phyloP scores from a whole-genome alignment of 805 yeast genomes.

The Teunomyces aglyptinius region DNA sequence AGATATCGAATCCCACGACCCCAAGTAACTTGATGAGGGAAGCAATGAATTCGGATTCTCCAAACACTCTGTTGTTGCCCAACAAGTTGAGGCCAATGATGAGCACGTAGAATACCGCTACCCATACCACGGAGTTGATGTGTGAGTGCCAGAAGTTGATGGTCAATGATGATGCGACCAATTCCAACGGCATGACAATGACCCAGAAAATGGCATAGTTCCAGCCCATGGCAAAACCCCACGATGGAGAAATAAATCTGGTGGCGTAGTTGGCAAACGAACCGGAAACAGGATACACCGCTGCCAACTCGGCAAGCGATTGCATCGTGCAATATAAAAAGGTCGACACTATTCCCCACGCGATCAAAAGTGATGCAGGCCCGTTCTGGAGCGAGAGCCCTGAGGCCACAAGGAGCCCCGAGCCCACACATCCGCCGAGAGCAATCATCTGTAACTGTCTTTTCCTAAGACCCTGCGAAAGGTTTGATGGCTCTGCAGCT shows the following conservation, averaged over 20 bases:
- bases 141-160: slow-evolving; percentile 39
- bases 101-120: slow-evolving; percentile 37
- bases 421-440: slow-evolving; percentile 43
- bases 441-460: slow-evolving; percentile 40
- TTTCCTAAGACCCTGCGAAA: slow-evolving; percentile 26
- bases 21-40: slow-evolving; percentile 37
- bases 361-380: slow-evolving; percentile 32
- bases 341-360: slow-evolving; percentile 39
- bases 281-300: slow-evolving; percentile 39
- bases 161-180: slow-evolving; percentile 42
- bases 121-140: slow-evolving; percentile 43
- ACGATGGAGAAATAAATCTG: slow-evolving; percentile 41
- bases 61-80: slow-evolving; percentile 36
- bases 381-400: slow-evolving; percentile 38
- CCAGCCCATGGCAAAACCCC: slow-evolving; percentile 48
- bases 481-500: slow-evolving; percentile 10
- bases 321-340: slow-evolving; percentile 45
- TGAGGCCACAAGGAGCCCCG: slow-evolving; percentile 40
- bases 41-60: slow-evolving; percentile 36
- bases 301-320: slow-evolving; percentile 39
- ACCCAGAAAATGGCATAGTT: slow-evolving; percentile 46
- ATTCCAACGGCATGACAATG: slow-evolving; percentile 41
- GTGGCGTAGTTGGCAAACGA: slow-evolving; percentile 42
- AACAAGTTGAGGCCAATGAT: slow-evolving; percentile 32
- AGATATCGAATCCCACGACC: slow-evolving; percentile 39